phyloP scores from a whole-genome alignment of 257 asterid genomes.

The Nicotiana benthamiana region DNA sequence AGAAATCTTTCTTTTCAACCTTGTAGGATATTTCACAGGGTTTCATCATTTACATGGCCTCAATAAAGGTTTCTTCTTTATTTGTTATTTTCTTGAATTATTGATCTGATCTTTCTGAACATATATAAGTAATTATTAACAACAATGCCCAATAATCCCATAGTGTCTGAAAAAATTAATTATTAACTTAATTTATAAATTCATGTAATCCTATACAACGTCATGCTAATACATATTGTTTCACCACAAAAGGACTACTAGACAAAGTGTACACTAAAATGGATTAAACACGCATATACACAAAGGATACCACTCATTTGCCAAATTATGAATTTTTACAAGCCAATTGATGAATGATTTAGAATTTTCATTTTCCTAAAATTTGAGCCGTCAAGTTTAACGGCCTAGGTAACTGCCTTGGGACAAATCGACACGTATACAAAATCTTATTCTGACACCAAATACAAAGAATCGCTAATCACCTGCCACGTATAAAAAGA shows the following conservation, averaged over 20 bases:
- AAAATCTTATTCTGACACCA: neutral
- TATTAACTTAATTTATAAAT: neutral
- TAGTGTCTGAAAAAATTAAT: too few relatives aligned
- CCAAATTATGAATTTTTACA: neutral
- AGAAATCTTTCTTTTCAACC: too few relatives aligned
- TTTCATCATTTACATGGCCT: too few relatives aligned
- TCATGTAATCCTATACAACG: neutral
- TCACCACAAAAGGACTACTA: neutral
- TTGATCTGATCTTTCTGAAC: too few relatives aligned
- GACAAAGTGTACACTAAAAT: neutral
- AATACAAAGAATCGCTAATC: neutral
- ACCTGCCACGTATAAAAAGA: constrained; percentile 14
- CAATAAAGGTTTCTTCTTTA: too few relatives aligned
- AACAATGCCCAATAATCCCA: too few relatives aligned
- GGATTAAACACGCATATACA: neutral
- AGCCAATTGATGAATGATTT: neutral
- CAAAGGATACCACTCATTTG: neutral
- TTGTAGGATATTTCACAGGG: too few relatives aligned
- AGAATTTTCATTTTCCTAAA: neutral
- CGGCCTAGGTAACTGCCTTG: constrained; percentile 7
- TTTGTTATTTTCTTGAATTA: too few relatives aligned
- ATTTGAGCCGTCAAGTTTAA: neutral
- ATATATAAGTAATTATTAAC: too few relatives aligned
- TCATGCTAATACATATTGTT: neutral
- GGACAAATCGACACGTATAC: constrained; percentile 13